phyloP scores from a whole-genome alignment of 805 yeast species.

The Starmerella floris region DNA sequence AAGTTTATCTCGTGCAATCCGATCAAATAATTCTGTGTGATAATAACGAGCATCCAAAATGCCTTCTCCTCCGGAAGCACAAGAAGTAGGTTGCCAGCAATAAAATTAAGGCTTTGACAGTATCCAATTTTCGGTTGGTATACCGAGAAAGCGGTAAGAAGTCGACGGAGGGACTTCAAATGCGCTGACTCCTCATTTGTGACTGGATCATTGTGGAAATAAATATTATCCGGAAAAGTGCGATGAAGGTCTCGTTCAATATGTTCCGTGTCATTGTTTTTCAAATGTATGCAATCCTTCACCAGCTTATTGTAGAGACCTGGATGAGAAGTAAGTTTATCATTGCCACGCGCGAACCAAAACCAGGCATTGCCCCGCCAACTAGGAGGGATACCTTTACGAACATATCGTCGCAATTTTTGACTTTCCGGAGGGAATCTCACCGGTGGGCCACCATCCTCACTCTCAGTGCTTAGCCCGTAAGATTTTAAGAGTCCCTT shows the following conservation, averaged over 20 bases:
- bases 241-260: constrained; percentile 88
- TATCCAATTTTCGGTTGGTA: constrained; percentile 86
- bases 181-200: constrained; percentile 32
- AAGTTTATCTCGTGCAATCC: constrained; percentile 80
- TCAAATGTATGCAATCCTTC: constrained; percentile 38
- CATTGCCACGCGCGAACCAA: constrained; percentile 78
- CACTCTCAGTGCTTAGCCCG: constrained; percentile 39
- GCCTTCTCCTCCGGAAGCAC: constrained; percentile 83
- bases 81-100: constrained; percentile 72
- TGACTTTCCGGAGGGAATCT: constrained; percentile 27
- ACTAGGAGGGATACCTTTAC: constrained; percentile 91
- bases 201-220: constrained; percentile 43
- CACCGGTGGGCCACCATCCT: constrained; percentile 29
- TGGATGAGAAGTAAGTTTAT: constrained; percentile 48
- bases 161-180: constrained; percentile 53
- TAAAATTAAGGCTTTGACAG: constrained; percentile 87
- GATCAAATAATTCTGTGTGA: constrained; percentile 73
- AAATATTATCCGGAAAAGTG: constrained; percentile 86
- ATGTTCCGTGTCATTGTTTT: constrained; percentile 73
- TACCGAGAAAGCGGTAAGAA: constrained; percentile 67
- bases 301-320: constrained; percentile 67
- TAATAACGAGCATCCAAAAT: constrained; percentile 90
- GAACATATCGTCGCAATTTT: constrained; percentile 53
- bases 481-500: constrained; percentile 45
- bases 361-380: constrained; percentile 98